Evolutionary conservation across 164 flowering plant genomes (phyloP).

Genomic region (Nymphaea thermarum): DNA sequence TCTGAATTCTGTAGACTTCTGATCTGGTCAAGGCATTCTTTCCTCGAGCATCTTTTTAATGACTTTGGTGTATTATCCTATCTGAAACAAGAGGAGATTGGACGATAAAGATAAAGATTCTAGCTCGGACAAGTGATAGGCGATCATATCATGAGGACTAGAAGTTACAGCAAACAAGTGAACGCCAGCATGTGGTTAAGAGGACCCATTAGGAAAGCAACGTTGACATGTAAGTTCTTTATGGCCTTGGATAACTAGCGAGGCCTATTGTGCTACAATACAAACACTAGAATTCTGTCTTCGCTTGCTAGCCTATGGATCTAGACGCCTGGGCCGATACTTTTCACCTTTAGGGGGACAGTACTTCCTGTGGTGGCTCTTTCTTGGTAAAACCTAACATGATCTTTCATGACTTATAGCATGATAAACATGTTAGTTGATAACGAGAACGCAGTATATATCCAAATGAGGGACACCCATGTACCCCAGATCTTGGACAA

Average conservation of each 20-base stretch:
- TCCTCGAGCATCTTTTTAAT: background rate
- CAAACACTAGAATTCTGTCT: background rate
- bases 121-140: background rate
- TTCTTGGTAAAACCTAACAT: background rate
- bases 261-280: background rate
- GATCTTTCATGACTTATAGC: background rate
- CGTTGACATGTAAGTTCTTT: background rate
- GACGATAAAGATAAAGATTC: background rate
- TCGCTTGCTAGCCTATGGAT: background rate
- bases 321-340: background rate
- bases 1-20: background rate
- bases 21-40: background rate
- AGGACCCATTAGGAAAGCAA: background rate
- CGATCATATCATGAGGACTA: background rate
- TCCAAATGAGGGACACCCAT: no score
- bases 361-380: background rate
- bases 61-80: no score
- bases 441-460: no score
- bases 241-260: background rate
- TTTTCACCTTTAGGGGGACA: background rate
- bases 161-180: background rate
- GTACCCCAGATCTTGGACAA: background rate
- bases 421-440: background rate
- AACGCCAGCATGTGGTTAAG: background rate
- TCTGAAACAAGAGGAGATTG: no score